phyloP scores from a whole-genome alignment of 2,329 filamentous ascomycete species.

The Pseudogymnoascus sp. region DNA sequence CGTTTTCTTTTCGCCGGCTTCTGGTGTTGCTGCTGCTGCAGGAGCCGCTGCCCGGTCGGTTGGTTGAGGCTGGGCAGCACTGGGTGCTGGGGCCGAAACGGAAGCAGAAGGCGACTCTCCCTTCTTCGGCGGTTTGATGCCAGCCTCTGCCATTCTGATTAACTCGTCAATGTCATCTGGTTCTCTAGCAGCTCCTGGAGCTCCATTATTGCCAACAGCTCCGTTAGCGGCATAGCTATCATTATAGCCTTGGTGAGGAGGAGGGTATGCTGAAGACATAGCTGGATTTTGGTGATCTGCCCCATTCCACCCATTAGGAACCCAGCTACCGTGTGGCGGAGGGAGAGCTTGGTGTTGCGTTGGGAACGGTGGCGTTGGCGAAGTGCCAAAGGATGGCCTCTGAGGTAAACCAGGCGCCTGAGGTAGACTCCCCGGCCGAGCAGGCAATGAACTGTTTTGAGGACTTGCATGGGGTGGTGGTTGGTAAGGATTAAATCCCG shows the following conservation, averaged over 20 bases:
- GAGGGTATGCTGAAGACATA: conserved; percentile 32
- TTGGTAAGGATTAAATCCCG: conserved; percentile 36
- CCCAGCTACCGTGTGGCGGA: conserved; percentile 26
- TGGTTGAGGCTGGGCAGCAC: conserved; percentile 31
- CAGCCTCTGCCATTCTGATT: conserved; percentile 56
- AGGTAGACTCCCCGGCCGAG: conserved; percentile 43
- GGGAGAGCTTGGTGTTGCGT: conserved; percentile 16
- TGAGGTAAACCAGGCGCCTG: conserved; percentile 50
- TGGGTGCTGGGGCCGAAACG: conserved; percentile 29
- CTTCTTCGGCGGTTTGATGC: conserved; percentile 44
- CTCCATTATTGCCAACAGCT: conserved; percentile 41
- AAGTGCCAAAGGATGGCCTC: conserved; percentile 48
- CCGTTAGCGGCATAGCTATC: conserved; percentile 31
- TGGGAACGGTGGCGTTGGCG: conserved; percentile 24
- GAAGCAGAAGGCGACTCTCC: conserved; percentile 35
- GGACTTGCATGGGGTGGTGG: conserved; percentile 34
- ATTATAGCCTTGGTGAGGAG: conserved; percentile 28
- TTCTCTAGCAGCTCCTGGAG: conserved; percentile 36
- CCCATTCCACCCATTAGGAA: conserved; percentile 30
- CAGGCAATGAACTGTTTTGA: conserved; percentile 34
- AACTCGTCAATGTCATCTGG: conserved; percentile 58
- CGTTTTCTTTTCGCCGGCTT: conserved; percentile 47
- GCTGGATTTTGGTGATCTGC: conserved; percentile 30
- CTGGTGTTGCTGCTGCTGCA: conserved; percentile 33
- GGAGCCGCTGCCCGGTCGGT: conserved; percentile 35